A percentile compares a stretch with the other conserved stretches of the same genome.
Conservation (phyloP, 2,329 filamentous ascomycete genomes). For the Trichophyton simii region DNA sequence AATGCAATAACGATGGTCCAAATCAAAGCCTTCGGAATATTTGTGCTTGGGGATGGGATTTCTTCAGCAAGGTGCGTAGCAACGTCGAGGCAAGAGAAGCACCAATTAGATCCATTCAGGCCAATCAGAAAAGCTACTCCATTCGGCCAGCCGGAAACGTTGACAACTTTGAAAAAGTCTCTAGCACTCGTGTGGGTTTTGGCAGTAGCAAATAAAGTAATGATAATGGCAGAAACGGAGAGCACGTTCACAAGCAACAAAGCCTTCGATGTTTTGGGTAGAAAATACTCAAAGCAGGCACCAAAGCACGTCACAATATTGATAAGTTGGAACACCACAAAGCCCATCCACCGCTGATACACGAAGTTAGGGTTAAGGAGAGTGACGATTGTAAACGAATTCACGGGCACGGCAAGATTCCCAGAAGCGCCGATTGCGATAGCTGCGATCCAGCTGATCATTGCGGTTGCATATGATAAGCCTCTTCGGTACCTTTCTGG, state of each 20-base stretch:
- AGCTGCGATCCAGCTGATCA: conserved; percentile 4
- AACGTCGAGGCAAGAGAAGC: conserved; percentile 3
- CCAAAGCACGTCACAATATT: conserved; percentile 1
- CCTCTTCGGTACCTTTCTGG: conserved; percentile 1
- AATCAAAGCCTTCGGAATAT: conserved; percentile 3
- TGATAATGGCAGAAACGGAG: background rate
- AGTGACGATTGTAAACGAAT: background rate
- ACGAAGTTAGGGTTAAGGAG: background rate
- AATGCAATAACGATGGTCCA: conserved; percentile 2
- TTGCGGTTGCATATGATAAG: background rate
- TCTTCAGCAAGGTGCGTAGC: background rate
- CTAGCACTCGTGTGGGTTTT: background rate
- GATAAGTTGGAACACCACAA: background rate
- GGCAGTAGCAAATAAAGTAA: background rate
- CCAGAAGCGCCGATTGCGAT: background rate
- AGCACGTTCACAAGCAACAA: background rate
- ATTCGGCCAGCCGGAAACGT: conserved; percentile 1
- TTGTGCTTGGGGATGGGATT: background rate
- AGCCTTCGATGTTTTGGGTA: background rate
- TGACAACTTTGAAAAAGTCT: background rate
- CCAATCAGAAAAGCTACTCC: conserved; percentile 1
- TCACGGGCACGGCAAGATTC: background rate
- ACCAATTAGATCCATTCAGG: background rate
- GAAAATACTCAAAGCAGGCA: background rate
- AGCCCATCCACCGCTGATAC: conserved; percentile 2